A percentile compares a stretch with the other conserved stretches of the same genome.
phyloP scores from a whole-genome alignment of 2,329 filamentous ascomycete genomes.

The Fusarium xyrophilum region DNA sequence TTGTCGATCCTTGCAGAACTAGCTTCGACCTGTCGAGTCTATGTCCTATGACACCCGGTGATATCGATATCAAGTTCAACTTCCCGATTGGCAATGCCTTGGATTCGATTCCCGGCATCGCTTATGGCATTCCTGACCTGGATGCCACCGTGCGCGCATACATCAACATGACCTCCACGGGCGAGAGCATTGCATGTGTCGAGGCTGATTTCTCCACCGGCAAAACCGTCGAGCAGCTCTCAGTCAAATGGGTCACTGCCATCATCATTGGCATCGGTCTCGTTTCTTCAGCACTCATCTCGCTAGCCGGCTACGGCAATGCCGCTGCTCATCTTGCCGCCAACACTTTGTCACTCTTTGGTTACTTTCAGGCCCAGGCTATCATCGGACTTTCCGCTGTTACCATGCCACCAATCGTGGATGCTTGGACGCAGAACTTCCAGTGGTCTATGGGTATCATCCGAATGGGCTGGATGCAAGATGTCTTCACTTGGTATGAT shows the following conservation, averaged over 20 bases:
- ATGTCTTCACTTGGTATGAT: slow-evolving; percentile 93
- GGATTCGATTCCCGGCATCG: slow-evolving; percentile 76
- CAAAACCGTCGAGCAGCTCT: slow-evolving; percentile 86
- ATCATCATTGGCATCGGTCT: slow-evolving; percentile 85
- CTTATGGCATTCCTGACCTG: slow-evolving; percentile 88
- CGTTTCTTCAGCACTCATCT: slow-evolving; percentile 84
- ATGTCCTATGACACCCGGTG: slow-evolving; percentile 88
- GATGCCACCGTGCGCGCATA: slow-evolving; percentile 84
- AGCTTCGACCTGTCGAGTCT: slow-evolving; percentile 68
- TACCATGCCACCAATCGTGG: slow-evolving; percentile 82
- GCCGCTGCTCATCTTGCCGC: slow-evolving; percentile 93
- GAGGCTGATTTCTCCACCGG: slow-evolving; percentile 88
- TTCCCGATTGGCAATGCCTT: slow-evolving; percentile 66
- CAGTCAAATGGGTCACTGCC: slow-evolving; percentile 88
- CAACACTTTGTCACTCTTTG: slow-evolving; percentile 88
- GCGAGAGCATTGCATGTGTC: slow-evolving; percentile 78
- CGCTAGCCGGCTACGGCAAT: slow-evolving; percentile 88
- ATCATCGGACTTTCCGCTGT: slow-evolving; percentile 86
- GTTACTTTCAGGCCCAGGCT: slow-evolving; percentile 92
- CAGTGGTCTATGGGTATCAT: slow-evolving; percentile 99
- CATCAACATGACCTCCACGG: slow-evolving; percentile 72
- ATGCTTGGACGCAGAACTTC: slow-evolving; percentile 96
- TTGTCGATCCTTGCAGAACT: slow-evolving; percentile 76
- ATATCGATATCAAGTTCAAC: slow-evolving; percentile 76
- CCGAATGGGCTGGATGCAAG: slow-evolving; percentile 80